phyloP scores from a whole-genome alignment of 345 rosid species.

The Pistacia integerrima region DNA sequence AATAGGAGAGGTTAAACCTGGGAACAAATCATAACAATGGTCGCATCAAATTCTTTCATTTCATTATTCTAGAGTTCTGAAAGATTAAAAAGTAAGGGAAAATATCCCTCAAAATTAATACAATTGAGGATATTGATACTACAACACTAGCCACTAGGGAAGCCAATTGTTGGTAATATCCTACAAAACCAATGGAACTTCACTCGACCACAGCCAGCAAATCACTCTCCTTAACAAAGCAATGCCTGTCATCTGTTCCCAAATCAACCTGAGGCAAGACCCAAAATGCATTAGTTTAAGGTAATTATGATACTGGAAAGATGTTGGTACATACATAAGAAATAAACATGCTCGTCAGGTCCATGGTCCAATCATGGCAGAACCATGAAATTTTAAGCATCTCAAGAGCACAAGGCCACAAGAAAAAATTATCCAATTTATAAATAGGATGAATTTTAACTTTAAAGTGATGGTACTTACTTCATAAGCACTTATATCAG shows the following conservation, averaged over 20 bases:
- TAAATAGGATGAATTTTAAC: neutral
- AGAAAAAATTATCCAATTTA: too few species aligned
- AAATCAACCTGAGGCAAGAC: conserved; percentile 59
- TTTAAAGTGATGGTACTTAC: conserved; percentile 31
- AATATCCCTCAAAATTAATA: neutral
- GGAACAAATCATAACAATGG: too few species aligned
- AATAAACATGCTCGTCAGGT: too few species aligned
- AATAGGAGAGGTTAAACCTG: too few species aligned
- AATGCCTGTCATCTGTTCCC: conserved; percentile 69
- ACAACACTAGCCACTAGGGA: neutral
- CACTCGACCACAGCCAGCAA: conserved; percentile 81
- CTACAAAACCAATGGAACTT: conserved; percentile 5
- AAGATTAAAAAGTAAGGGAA: neutral
- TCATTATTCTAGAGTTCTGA: neutral
- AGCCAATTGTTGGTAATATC: neutral
- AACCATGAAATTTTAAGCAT: too few species aligned
- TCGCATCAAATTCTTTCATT: neutral
- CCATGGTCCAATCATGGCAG: too few species aligned
- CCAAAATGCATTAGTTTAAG: neutral
- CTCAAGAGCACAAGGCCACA: neutral
- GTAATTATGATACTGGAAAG: too few species aligned
- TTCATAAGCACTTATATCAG: conserved; percentile 85
- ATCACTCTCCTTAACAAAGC: conserved; percentile 84
- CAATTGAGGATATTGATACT: neutral
- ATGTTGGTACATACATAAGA: too few species aligned